Evolutionary conservation across 805 yeast genomes (phyloP).

Genomic region (Brettanomyces nanus): DNA sequence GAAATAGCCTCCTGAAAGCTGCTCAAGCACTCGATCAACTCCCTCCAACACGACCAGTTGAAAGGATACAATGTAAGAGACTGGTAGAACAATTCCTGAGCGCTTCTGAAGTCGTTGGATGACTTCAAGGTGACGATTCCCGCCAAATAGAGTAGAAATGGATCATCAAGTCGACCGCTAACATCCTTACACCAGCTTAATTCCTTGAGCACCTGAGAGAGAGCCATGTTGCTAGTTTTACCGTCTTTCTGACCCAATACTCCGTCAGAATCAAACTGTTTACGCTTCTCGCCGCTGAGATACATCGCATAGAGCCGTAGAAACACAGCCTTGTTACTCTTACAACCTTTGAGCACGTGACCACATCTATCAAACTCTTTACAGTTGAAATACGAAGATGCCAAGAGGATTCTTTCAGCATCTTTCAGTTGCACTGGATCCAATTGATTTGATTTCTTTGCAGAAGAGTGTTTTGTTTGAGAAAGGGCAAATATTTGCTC

Average conservation of each 20-base stretch:
- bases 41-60: slow-evolving; percentile 94
- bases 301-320: slow-evolving; percentile 60
- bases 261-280: slow-evolving; percentile 66
- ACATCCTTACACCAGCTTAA: slow-evolving; percentile 26
- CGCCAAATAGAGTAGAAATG: slow-evolving; percentile 62
- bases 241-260: slow-evolving; percentile 39
- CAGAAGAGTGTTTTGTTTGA: background rate
- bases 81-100: slow-evolving; percentile 50
- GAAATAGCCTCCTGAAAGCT: slow-evolving; percentile 52
- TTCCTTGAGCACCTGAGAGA: slow-evolving; percentile 33
- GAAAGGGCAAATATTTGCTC: slow-evolving; percentile 13
- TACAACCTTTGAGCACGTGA: slow-evolving; percentile 42
- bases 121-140: slow-evolving; percentile 64
- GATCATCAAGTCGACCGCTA: slow-evolving; percentile 26
- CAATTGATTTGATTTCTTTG: slow-evolving; percentile 11
- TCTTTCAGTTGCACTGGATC: slow-evolving; percentile 27
- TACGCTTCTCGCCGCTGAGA: slow-evolving; percentile 69
- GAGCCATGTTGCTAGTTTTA: slow-evolving; percentile 22
- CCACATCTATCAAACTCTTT: slow-evolving; percentile 81
- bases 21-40: slow-evolving; percentile 53
- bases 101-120: slow-evolving; percentile 44
- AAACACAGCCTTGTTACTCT: slow-evolving; percentile 47
- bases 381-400: slow-evolving; percentile 67
- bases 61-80: slow-evolving; percentile 66
- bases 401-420: slow-evolving; percentile 44